A percentile compares a stretch with the other conserved stretches of the same genome.
Conservation (phyloP, 257 asterid genomes). For the Nicotiana benthamiana region DNA sequence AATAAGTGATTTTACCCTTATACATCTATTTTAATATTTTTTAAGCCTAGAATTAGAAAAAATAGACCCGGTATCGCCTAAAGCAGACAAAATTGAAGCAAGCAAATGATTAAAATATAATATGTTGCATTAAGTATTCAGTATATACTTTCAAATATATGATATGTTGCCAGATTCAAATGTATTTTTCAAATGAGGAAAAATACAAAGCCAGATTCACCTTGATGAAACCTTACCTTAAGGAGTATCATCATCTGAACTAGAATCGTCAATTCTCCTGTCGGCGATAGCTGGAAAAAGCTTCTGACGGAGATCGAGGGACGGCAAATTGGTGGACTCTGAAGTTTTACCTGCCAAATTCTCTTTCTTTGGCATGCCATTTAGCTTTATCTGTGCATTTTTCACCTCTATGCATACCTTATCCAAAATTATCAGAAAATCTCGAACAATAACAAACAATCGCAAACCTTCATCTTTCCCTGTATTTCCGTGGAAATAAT, state of each 20-base stretch:
- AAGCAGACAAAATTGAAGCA: not conserved
- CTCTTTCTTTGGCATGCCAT: slow-evolving; percentile 22
- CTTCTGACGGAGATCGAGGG: slow-evolving; percentile 35
- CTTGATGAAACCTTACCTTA: not conserved
- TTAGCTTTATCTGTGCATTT: slow-evolving; percentile 26
- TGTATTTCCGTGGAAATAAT: slow-evolving; percentile 78
- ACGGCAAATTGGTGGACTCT: slow-evolving; percentile 15
- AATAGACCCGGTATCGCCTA: too few species aligned
- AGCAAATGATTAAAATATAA: not conserved
- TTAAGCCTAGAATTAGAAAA: too few species aligned
- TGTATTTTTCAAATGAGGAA: too few species aligned
- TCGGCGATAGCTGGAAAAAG: slow-evolving; percentile 51
- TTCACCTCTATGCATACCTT: slow-evolving; percentile 72
- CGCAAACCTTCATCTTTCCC: slow-evolving; percentile 89
- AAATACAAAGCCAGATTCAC: not conserved
- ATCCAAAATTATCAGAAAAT: slow-evolving; percentile 62
- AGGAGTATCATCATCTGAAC: slow-evolving; percentile 52
- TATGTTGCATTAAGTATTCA: not conserved
- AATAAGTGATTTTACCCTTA: too few species aligned
- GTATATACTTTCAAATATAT: too few species aligned
- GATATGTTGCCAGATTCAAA: too few species aligned
- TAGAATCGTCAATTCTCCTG: slow-evolving; percentile 54
- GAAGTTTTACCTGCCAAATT: slow-evolving; percentile 15
- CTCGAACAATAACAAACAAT: slow-evolving; percentile 59
- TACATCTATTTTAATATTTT: too few species aligned